Evolutionary conservation across 73 alveolate genomes (phyloP).

Genomic region (Paramecium primaurelia): DNA sequence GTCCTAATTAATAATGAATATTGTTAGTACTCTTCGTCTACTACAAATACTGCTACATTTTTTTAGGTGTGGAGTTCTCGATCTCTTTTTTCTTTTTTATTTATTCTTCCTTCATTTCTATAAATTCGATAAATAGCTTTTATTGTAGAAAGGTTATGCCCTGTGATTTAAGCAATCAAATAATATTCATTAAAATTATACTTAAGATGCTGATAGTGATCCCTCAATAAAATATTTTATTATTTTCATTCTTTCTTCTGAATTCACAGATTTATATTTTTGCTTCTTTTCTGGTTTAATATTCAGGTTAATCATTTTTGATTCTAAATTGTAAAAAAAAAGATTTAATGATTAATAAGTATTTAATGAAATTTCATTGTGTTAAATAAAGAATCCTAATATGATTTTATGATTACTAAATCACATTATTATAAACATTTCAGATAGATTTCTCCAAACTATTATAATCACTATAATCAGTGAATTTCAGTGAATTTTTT

Average conservation of each 20-base stretch:
- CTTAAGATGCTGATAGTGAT: not conserved
- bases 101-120: conserved; percentile 31
- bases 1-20: not conserved
- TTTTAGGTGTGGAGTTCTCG: not conserved
- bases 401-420: not conserved
- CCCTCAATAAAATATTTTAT: not conserved
- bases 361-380: not conserved
- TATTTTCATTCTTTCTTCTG: conserved; percentile 12
- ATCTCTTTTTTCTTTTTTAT: conserved; percentile 7
- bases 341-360: not conserved
- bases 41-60: not conserved
- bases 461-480: not conserved
- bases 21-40: not conserved
- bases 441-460: not conserved
- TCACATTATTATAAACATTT: not conserved
- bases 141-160: conserved; percentile 15
- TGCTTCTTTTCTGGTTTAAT: not conserved
- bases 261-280: not conserved
- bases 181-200: not conserved
- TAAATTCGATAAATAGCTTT: conserved; percentile 10
- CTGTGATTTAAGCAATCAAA: not conserved
- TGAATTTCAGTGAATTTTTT: not conserved
- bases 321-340: not conserved
- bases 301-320: not conserved
- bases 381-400: not conserved